These are phyloP conservation scores for Pilatotrama ljubarskyi DNA, from an alignment of 768 basidiomycete species.

Conservation along the genomic window DNA sequence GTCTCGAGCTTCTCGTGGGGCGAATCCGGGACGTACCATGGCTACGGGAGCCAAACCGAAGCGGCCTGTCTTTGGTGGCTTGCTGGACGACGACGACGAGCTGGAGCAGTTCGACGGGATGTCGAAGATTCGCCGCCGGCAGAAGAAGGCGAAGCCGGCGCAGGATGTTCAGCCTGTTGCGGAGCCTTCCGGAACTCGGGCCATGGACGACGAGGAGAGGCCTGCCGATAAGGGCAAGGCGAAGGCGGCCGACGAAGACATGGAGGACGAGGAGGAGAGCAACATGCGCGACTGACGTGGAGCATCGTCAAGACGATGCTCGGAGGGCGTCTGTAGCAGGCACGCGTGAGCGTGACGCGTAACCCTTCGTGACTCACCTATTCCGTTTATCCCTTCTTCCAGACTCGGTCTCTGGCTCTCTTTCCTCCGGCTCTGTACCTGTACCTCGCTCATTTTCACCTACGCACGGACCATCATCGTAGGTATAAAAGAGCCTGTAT, in stretches of 20 bases:
- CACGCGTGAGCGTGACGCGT: too few relatives aligned
- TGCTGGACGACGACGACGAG: too few relatives aligned
- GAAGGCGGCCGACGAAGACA: neutral
- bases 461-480: neutral
- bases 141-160: too few relatives aligned
- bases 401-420: too few relatives aligned
- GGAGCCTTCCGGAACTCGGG: neutral
- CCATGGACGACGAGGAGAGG: neutral
- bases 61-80: too few relatives aligned
- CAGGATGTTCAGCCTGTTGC: too few relatives aligned
- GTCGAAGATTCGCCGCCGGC: too few relatives aligned
- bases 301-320: neutral
- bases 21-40: neutral
- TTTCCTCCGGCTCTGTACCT: too few relatives aligned
- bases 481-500: neutral
- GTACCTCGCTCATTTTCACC: neutral
- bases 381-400: too few relatives aligned
- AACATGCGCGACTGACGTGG: neutral
- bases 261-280: neutral
- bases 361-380: too few relatives aligned
- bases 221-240: too few relatives aligned
- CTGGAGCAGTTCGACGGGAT: neutral
- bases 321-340: conserved; percentile 5
- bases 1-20: neutral
- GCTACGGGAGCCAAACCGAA: too few relatives aligned